Evolutionary conservation across 2,329 filamentous ascomycete species (phyloP), one percentile per base, ranked within the genome.

Genomic region (Aspergillus pseudoviridinutans): DNA sequence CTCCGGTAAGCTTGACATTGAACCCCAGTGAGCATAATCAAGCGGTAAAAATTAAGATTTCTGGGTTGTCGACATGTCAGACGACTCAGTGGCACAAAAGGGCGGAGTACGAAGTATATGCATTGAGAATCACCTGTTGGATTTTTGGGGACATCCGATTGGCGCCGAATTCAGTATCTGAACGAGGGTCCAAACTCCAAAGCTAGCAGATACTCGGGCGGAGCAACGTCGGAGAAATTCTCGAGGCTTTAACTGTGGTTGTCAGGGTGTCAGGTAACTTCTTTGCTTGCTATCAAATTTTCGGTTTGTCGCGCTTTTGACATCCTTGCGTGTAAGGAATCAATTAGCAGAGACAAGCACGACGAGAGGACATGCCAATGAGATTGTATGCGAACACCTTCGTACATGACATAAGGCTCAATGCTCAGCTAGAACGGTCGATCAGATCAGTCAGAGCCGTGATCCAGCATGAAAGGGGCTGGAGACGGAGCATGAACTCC

Each of bases 141-240:
- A 12, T 50, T 12, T 27, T 44, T 54, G 32, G 51, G 60, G 46
- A 58, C 51, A 47, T 44, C 46, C 58, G 28, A 29, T 58, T 58
- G 35, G 35, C 35, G 49, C 49, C 56, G 52, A 58, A 28, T 60
- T 50, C 50, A 35, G 6, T 17, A 35, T 35, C 32, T 35, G 32
- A 35, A 32, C 2, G 28, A 53, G 50, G 54, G 25, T 52, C 50
- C 41, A 42, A 55, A 55, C 32, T 25, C 47, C 41, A 41, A 25
- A 24, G 32, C 32, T 38, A 38, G 32, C 14, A n/a, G 42, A 47
- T 32, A 49, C 35, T 41, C 25, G 28, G 35, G 22, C 41, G 35
- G 49, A 42, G 38, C 32, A 38, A 55, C 51, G 42, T 53, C 38
- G 56, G 52, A 49, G 22, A 50, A 55, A 44, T 51, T 47, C 28